phyloP scores from a whole-genome alignment of 73 alveolate species.

The Symbiodinium natans region DNA sequence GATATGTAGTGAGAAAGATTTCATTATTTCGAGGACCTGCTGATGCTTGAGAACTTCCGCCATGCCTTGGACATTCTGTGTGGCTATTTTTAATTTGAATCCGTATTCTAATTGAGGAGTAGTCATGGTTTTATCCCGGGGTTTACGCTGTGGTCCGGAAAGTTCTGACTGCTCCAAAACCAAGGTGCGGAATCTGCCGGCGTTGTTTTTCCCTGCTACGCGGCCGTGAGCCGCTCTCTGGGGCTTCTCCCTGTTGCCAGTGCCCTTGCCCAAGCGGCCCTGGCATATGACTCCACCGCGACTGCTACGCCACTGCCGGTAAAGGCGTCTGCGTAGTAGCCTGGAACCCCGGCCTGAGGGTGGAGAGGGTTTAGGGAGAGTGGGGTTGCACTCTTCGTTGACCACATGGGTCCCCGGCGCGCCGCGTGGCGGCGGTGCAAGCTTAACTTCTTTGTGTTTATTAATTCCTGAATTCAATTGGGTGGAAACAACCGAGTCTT shows the following conservation, averaged over 20 bases:
- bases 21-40: background rate
- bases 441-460: too few relatives aligned
- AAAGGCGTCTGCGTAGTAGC: background rate
- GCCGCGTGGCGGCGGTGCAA: conserved; percentile 23
- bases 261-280: conserved; percentile 26
- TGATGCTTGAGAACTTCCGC: background rate
- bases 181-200: background rate
- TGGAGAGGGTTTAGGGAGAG: background rate
- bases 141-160: background rate
- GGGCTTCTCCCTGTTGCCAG: conserved; percentile 1
- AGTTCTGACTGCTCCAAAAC: background rate
- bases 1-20: background rate
- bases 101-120: background rate
- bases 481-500: too few relatives aligned
- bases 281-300: background rate
- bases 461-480: too few relatives aligned
- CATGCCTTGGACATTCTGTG: background rate
- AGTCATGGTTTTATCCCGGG: background rate
- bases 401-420: conserved; percentile 18
- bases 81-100: background rate
- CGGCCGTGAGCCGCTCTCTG: conserved; percentile 29
- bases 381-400: background rate
- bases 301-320: conserved; percentile 11
- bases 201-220: background rate
- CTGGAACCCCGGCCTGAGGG: background rate